Evolutionary conservation across 2,329 filamentous ascomycete species (phyloP), one percentile per base, ranked within the genome.

Genomic region (Aspergillus arachidicola): DNA sequence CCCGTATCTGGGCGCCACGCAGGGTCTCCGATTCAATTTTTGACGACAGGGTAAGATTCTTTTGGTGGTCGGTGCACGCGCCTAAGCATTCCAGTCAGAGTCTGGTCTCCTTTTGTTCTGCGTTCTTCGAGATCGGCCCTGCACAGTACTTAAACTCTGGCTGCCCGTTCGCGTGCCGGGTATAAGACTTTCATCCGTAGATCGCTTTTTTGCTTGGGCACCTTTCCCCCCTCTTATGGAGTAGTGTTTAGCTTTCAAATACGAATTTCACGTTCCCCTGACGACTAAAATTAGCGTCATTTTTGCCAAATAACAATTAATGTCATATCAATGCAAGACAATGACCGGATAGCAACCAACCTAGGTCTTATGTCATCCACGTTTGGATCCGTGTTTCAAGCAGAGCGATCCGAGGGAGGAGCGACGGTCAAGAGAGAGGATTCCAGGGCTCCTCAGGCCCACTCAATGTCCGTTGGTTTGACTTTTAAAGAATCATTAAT

Each of bases 81-180:
- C 67, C 69, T 75, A 72, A 73, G 67, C 68, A 73, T 72, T 72
- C 69, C 71, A 73, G 68, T 73, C 65, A 71, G 61, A 70, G 65
- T 66, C 66, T 66, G 58, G 65, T 68, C 64, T 64, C 38, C 16
- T 30, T 57, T 46, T 23, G n/a, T 50, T 50, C 12, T 38, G 45
- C 26, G 28, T 51, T 51, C 48, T 51, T 32, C 11, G 16, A 30
- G 28, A 51, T 48, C 57, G 21, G 50, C 32, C 48, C 36, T 21
- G 57, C 50, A 38, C 46, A 36, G 60, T 59, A 62, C 59, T 62
- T 64, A 62, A 64, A 64, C 61, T 60, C 57, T 63, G 50, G 57
- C 57, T 46, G 50, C 36, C 59, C 54, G 26, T 58, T 58, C 63
- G 55, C 56, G 41, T 58, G 57, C 43, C 43, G 43, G 55, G 32